phyloP scores from a whole-genome alignment of 106 monocot species.

The Apostasia shenzhenica region DNA sequence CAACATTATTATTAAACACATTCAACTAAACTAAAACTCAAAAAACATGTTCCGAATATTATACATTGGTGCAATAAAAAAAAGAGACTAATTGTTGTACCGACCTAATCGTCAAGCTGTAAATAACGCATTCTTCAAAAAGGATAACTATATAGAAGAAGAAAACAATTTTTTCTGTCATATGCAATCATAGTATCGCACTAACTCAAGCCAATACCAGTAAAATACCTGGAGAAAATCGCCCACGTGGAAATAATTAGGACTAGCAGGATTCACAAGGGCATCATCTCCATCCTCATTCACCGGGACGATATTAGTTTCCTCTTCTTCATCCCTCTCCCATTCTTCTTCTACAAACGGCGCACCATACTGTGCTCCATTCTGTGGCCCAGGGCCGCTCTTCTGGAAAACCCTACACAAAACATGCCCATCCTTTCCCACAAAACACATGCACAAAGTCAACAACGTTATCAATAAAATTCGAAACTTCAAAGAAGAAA shows the following conservation, averaged over 20 bases:
- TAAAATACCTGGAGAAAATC: neutral
- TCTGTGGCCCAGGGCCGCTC: constrained; percentile 70
- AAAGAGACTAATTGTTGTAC: no score
- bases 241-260: neutral
- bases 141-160: no score
- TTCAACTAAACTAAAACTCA: no score
- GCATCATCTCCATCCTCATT: neutral
- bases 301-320: neutral
- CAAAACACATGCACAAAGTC: neutral
- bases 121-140: no score
- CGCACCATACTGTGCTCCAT: constrained; percentile 87
- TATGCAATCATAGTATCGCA: no score
- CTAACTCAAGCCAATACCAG: neutral
- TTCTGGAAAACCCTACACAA: constrained; percentile 86
- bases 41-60: no score
- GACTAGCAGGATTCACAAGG: neutral
- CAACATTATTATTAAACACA: no score
- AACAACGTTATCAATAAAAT: no score
- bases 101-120: no score
- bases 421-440: constrained; percentile 60
- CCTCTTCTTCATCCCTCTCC: constrained; percentile 27
- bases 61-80: no score
- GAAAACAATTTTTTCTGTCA: no score
- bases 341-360: constrained; percentile 72
- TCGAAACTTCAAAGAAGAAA: no score